Conservation (phyloP, 345 rosid species). For the Euphorbia tirucalli region DNA sequence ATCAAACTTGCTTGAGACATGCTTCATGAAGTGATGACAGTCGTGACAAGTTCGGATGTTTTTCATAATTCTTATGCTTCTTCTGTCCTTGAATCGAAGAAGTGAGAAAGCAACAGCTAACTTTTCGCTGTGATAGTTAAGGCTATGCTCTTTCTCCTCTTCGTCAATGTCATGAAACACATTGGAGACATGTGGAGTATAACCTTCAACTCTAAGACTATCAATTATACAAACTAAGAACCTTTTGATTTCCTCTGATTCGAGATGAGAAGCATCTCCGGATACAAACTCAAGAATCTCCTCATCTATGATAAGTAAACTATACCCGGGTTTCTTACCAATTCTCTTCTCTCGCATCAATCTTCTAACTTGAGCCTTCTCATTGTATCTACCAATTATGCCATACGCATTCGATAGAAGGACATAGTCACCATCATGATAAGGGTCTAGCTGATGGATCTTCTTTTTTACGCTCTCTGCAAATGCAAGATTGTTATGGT, state of each 20-base stretch:
- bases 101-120: conserved; percentile 50
- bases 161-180: too few species aligned
- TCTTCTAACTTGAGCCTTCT: conserved; percentile 36
- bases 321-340: conserved; percentile 39
- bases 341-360: conserved; percentile 45
- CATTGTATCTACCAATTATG: conserved; percentile 35
- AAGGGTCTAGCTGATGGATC: conserved; percentile 40
- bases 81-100: conserved; percentile 20
- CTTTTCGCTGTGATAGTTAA: conserved; percentile 51
- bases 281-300: conserved; percentile 43
- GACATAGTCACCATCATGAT: conserved; percentile 60
- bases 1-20: conserved; percentile 29
- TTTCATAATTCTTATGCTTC: conserved; percentile 40
- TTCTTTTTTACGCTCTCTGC: conserved; percentile 40
- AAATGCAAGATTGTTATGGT: conserved; percentile 33
- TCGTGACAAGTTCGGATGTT: conserved; percentile 46
- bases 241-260: conserved; percentile 26
- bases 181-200: conserved; percentile 26
- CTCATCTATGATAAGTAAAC: conserved; percentile 33
- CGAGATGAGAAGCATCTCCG: conserved; percentile 44
- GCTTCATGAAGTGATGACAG: conserved; percentile 51
- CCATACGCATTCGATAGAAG: conserved; percentile 53
- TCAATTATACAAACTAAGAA: conserved; percentile 28
- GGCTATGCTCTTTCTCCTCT: conserved; percentile 53
- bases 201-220: conserved; percentile 37